These are phyloP conservation scores for Kwoniella newhampshirensis DNA, from an alignment of 768 basidiomycete genomes.

Conservation along the genomic window DNA sequence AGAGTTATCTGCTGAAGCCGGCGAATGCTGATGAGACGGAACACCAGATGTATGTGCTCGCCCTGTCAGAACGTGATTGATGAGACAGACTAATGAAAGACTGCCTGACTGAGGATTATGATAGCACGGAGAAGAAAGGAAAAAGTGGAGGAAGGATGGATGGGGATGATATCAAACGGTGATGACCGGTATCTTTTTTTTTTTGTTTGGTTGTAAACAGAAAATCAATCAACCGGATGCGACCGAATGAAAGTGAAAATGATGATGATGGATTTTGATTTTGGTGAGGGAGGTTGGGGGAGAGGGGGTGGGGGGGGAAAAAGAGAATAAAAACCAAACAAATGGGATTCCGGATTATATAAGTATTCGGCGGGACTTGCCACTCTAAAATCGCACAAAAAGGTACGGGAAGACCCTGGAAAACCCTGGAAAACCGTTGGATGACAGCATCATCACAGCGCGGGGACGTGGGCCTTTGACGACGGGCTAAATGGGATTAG, in stretches of 20 bases:
- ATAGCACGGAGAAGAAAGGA: neutral
- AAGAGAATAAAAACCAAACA: neutral
- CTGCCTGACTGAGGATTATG: conserved; percentile 6
- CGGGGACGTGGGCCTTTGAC: too few relatives aligned
- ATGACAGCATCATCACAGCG: too few relatives aligned
- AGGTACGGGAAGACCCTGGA: neutral
- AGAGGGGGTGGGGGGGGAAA: conserved; percentile 10
- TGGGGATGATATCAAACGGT: conserved; percentile 6
- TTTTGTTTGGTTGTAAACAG: conserved; percentile 2
- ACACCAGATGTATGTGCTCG: too few relatives aligned
- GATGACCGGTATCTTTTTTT: conserved; percentile 12
- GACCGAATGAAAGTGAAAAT: too few relatives aligned
- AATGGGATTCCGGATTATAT: neutral
- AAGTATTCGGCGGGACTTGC: too few relatives aligned
- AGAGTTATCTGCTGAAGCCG: too few relatives aligned
- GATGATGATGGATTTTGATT: too few relatives aligned
- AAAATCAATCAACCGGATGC: neutral
- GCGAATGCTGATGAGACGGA: too few relatives aligned
- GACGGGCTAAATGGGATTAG: too few relatives aligned
- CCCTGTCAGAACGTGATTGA: neutral
- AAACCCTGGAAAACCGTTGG: too few relatives aligned
- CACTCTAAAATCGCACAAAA: neutral
- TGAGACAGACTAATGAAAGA: conserved; percentile 22
- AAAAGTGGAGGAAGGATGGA: conserved; percentile 6
- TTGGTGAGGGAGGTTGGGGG: neutral